Evolutionary conservation across 1,284 basidiomycete species (phyloP).

Genomic region (Irpex rosettiformis): DNA sequence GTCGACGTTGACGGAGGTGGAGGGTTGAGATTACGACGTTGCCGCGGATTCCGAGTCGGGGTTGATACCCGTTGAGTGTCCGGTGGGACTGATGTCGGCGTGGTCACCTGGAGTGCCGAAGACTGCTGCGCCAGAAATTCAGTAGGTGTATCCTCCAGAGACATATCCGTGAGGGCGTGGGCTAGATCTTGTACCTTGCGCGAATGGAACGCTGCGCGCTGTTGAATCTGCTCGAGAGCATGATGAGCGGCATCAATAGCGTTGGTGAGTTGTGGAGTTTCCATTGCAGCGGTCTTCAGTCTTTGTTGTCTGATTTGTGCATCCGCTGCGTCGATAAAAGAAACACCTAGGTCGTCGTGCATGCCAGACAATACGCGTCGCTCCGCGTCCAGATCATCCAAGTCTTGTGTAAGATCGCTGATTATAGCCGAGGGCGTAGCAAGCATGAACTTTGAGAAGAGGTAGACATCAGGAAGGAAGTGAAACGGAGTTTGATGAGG

Average conservation of each 20-base stretch:
- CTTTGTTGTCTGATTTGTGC: constrained; percentile 76
- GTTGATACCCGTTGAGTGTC: constrained; percentile 20
- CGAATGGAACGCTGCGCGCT: constrained; percentile 30
- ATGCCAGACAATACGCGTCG: constrained; percentile 57
- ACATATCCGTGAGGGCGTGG: constrained; percentile 13
- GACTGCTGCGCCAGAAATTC: constrained; percentile 46
- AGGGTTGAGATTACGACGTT: constrained; percentile 75
- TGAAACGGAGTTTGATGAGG: constrained; percentile 92
- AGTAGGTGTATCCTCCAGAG: constrained; percentile 39
- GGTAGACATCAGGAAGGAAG: constrained; percentile 90
- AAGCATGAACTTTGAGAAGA: constrained; percentile 94
- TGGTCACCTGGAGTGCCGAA: constrained; percentile 27
- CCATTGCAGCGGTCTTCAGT: constrained; percentile 70
- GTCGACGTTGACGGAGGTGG: constrained; percentile 77
- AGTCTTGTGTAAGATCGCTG: constrained; percentile 68
- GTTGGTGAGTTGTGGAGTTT: constrained; percentile 55
- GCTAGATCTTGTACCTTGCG: constrained; percentile 39
- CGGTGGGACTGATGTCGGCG: constrained; percentile 19
- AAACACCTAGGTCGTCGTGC: constrained; percentile 74
- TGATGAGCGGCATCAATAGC: constrained; percentile 59
- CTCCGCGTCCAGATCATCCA: constrained; percentile 72
- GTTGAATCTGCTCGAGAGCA: constrained; percentile 55
- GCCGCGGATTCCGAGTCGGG: constrained; percentile 43
- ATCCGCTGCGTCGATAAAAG: constrained; percentile 81
- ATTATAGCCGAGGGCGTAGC: constrained; percentile 86